Base-by-base conservation (phyloP, 495 filamentous ascomycete species). In the Neurospora sp. region DNA sequence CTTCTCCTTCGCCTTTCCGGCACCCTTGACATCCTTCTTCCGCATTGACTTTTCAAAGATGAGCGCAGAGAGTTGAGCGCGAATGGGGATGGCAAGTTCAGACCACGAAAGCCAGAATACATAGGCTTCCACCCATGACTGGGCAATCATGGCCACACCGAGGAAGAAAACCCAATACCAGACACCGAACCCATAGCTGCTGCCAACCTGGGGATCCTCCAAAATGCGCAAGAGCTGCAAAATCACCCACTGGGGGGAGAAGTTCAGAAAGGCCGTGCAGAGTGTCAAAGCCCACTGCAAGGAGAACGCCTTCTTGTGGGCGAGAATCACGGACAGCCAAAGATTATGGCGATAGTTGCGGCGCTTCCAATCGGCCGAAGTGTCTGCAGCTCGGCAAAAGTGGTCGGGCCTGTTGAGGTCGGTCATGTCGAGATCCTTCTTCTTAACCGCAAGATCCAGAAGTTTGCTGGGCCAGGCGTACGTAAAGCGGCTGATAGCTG, bases 21-120 rank as follows among this genome's bases (percentile, higher is more conserved):
- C 79, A 9, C 80, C 81, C 73, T 85, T 95, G 37, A 92, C 88
- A 79, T 96, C 92, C 76, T 96, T 96, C 44, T 90, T 87, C 38
- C 90, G 88, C 89, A 93, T 90, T 0, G 92, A 86, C 79, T 96
- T 96, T 48, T 89, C 86, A 74, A 94, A 94, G 11, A 95, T 87
- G 23, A 93, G 82, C 1, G 92, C 88, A 2, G 91, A 90, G 2
- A 95, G 82, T 72, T 94, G 90, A 31, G 88, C 84, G 39, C 90
- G 88, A 40, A 94, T 84, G 3, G 90, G 91, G 23, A 93, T 84
- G 27, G 85, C 86, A 5, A 94, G 75, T 44, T 88, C 85, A 0
- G 89, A 88, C 78, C 85, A 92, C 1, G 88, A 88, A 35, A 90
- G 76, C 91, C 92, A 94, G 77, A 85, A 88, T 5, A 88, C 72